Evolutionary conservation across 2,329 filamentous ascomycete species (phyloP).

Genomic region (Gyromitra esculenta): DNA sequence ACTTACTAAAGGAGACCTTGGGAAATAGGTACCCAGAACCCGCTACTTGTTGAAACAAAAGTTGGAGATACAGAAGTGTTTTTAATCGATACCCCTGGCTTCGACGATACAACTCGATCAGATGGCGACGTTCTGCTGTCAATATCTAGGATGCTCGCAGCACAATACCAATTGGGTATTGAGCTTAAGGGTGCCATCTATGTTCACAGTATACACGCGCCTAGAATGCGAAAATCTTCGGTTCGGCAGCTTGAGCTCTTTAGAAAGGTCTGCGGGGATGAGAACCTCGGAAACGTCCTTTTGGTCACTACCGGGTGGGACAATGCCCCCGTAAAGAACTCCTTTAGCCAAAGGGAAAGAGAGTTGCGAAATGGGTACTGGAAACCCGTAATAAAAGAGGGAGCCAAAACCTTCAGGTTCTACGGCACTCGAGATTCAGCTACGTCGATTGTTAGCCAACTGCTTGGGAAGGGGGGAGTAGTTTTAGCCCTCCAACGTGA

Average conservation of each 20-base stretch:
- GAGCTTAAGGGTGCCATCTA: constrained; percentile 59
- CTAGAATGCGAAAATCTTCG: constrained; percentile 54
- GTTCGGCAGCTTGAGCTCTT: constrained; percentile 57
- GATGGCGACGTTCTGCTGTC: constrained; percentile 59
- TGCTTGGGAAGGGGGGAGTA: constrained; percentile 1
- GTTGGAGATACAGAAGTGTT: constrained; percentile 55
- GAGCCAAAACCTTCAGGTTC: constrained; percentile 3
- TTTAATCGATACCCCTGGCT: constrained; percentile 60
- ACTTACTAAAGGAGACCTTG: background rate
- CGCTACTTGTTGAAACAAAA: constrained; percentile 39
- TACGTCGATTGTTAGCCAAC: background rate
- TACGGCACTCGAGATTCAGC: background rate
- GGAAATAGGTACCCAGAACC: constrained; percentile 34
- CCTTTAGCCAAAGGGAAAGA: constrained; percentile 1
- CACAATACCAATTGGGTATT: constrained; percentile 57
- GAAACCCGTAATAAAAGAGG: background rate
- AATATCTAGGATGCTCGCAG: constrained; percentile 57
- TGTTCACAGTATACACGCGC: constrained; percentile 59
- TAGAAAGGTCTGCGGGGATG: constrained; percentile 58
- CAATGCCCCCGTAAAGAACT: constrained; percentile 35
- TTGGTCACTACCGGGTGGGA: constrained; percentile 63
- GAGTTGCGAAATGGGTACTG: background rate
- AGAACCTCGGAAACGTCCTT: constrained; percentile 60
- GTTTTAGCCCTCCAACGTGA: background rate
- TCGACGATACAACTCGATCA: constrained; percentile 58